phyloP scores from a whole-genome alignment of 2,329 filamentous ascomycete genomes.

The Arthrobotrys iridis region DNA sequence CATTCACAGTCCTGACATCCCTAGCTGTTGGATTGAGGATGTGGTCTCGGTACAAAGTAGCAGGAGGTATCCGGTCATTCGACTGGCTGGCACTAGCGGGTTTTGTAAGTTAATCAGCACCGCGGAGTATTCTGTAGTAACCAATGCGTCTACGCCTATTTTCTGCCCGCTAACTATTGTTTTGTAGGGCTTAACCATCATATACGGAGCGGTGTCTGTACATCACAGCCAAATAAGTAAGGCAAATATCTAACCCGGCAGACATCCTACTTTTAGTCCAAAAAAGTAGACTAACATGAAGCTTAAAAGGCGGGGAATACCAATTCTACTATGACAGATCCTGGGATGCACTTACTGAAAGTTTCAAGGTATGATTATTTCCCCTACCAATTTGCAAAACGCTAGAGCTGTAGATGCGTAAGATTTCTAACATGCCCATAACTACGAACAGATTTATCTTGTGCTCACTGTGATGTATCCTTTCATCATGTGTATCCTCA shows the following conservation, averaged over 20 bases:
- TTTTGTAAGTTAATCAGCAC: constrained; percentile 13
- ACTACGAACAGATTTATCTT: constrained; percentile 3
- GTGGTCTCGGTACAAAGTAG: constrained; percentile 26
- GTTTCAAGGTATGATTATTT: constrained; percentile 3
- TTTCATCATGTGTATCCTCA: constrained; percentile 20
- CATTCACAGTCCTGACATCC: constrained; percentile 17
- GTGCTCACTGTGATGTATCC: constrained; percentile 16
- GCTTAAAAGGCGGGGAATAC: background rate
- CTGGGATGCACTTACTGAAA: constrained; percentile 4
- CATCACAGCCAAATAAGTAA: constrained; percentile 21
- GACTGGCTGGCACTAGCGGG: constrained; percentile 12
- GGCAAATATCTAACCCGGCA: background rate
- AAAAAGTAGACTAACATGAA: background rate
- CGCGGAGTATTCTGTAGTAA: background rate
- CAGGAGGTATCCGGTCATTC: constrained; percentile 24
- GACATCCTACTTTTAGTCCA: background rate
- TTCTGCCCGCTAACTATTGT: too few relatives aligned
- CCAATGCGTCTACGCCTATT: background rate
- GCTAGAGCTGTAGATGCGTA: background rate
- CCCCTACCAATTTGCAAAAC: too few relatives aligned
- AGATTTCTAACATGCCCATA: background rate
- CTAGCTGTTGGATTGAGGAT: constrained; percentile 9
- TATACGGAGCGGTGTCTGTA: constrained; percentile 12
- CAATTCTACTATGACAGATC: constrained; percentile 11
- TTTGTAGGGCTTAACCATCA: constrained; percentile 18